Evolutionary conservation across 768 basidiomycete genomes (phyloP).

Genomic region (Amanita jacksonii): DNA sequence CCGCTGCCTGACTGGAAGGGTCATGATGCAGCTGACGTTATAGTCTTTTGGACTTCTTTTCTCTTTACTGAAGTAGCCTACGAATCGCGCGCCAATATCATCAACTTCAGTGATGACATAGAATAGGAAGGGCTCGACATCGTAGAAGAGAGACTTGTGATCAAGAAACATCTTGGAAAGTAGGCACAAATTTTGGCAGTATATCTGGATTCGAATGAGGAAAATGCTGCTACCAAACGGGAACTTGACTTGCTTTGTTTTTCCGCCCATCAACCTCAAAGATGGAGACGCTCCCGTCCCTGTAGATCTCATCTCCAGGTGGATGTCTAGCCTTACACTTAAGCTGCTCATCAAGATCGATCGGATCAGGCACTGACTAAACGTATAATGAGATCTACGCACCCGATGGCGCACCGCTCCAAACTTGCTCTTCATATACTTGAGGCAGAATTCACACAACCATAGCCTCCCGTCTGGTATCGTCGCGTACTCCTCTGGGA

Average conservation of each 20-base stretch:
- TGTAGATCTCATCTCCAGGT: slow-evolving; percentile 96
- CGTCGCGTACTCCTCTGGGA: slow-evolving; percentile 92
- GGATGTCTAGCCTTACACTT: slow-evolving; percentile 95
- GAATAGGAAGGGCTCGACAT: slow-evolving; percentile 98
- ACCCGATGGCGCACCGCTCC: slow-evolving; percentile 81
- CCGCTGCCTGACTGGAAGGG: slow-evolving; percentile 86
- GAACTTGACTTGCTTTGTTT: slow-evolving; percentile 60
- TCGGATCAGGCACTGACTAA: not conserved
- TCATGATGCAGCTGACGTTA: slow-evolving; percentile 99
- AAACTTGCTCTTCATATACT: slow-evolving; percentile 95
- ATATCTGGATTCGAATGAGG: slow-evolving; percentile 52
- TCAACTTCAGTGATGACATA: slow-evolving; percentile 95
- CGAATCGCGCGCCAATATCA: slow-evolving; percentile 84
- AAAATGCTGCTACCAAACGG: slow-evolving; percentile 10
- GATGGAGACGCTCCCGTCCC: slow-evolving; percentile 80
- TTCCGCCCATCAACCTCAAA: slow-evolving; percentile 98
- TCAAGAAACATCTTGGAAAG: slow-evolving; percentile 99
- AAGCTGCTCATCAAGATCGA: slow-evolving; percentile 36
- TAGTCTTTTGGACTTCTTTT: slow-evolving; percentile 93
- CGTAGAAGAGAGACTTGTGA: slow-evolving; percentile 97
- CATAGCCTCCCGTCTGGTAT: slow-evolving; percentile 89
- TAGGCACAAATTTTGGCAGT: slow-evolving; percentile 96
- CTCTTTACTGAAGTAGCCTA: slow-evolving; percentile 99
- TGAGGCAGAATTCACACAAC: slow-evolving; percentile 97
- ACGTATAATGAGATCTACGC: slow-evolving; percentile 20